A percentile compares a stretch with the other conserved stretches of the same genome.
Conservation (phyloP, 345 rosid genomes). For the Dovyalis caffra region DNA sequence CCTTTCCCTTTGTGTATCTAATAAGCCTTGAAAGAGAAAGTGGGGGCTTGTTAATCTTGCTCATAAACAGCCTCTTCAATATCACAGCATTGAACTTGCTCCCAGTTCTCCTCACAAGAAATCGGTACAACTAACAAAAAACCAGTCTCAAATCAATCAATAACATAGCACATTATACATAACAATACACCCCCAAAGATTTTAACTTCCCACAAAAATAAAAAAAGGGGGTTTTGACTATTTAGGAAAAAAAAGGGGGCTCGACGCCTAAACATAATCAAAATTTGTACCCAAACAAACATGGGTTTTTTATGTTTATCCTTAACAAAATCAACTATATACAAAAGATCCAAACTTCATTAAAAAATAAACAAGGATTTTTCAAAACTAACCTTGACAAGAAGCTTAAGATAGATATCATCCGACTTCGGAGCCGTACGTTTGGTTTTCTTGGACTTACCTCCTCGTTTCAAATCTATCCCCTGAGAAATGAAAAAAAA, state of each 20-base stretch:
- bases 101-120: conserved; percentile 81
- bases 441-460: conserved; percentile 89
- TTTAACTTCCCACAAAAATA: neutral
- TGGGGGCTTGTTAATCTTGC: conserved; percentile 88
- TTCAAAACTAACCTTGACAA: conserved; percentile 67
- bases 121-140: conserved; percentile 62
- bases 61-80: conserved; percentile 92
- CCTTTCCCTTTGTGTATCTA: conserved; percentile 70
- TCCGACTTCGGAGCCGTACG: conserved; percentile 87
- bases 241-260: neutral
- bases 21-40: conserved; percentile 79
- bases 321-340: neutral
- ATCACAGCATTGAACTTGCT: conserved; percentile 94
- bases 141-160: neutral
- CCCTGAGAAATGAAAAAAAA: conserved; percentile 48
- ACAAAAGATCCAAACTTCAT: neutral
- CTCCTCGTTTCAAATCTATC: conserved; percentile 90
- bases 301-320: neutral
- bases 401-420: conserved; percentile 92
- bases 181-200: neutral
- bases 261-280: neutral
- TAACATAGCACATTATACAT: neutral
- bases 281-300: neutral
- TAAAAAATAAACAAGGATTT: neutral
- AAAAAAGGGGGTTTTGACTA: no score